Evolutionary conservation across 2,329 filamentous ascomycete genomes (phyloP), one percentile per base, ranked within the genome.

Genomic region (Pestalotiopsis sp.): DNA sequence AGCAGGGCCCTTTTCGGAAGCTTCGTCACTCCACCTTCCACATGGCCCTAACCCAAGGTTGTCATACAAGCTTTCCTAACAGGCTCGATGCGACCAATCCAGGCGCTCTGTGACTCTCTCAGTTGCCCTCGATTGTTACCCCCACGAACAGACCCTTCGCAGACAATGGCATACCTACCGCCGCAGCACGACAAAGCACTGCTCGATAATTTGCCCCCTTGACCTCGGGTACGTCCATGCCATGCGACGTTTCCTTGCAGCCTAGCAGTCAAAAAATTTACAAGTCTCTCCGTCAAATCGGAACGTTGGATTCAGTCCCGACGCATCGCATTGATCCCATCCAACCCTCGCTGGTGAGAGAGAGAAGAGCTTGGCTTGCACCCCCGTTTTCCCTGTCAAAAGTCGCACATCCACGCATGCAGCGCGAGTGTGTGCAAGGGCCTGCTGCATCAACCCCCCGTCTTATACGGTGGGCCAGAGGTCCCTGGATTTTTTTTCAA

Each of bases 1-100:
- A 31, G 27, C 58, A 36, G 27, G 23, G n/a, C 9, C 58, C 56
- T 59, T n/a, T 36, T 36, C 20, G 23, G 25, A 59, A 59, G 56
- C 56, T n/a, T 59, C 58, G n/a, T 38, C 23, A 31, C 23, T 61
- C 58, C 58, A 61, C 58, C 31, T 36, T 17, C 58, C 58, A 61
- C 58, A 61, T 61, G 58, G 58, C 58, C 27, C 56, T 58, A 58
- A 23, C 20, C 20, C 56, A 23, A 27, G 56, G 20, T 27, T 58
- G 56, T 31, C 58, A 38, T 61, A 31, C 58, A 61, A 61, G 58
- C 58, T 61, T 61, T 61, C 23, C 58, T 61, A 25, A 25, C 23
- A 36, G 31, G 31, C 23, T 13, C 58, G 31, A 31, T 61, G 12
- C 14, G 27, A 61, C 58, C 23, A 31, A 36, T 27, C 31, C 31